Base-by-base conservation (phyloP, 225 moss, liverwort and hornwort genomes). In the Polytrichum commune region DNA sequence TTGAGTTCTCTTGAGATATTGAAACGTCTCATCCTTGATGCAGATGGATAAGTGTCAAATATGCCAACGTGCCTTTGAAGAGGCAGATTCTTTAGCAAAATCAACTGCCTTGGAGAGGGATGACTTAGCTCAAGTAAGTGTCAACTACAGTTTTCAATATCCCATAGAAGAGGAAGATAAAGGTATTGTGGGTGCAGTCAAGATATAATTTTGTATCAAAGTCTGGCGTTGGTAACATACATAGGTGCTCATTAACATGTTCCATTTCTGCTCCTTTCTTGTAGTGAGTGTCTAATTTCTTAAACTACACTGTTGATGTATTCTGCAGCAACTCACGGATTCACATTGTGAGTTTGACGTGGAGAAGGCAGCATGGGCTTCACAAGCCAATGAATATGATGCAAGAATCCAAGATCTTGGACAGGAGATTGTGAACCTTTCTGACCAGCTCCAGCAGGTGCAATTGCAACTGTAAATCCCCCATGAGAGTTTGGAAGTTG, bases 311-410 rank as follows among this genome's bases (percentile, higher is more conserved):
- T 72, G 46, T 72, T 66, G 73, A 66, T 46, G 27, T 62, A 72
- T 65, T 53, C 33, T 73, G 62, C 93, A 98, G 97, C 85, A 95
- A 86, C 92, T 98, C 63, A 78, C 86, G 54, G 93, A 90, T 79
- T 81, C 91, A 63, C 90, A 98, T 73, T 72, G 83, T 19, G 82
- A 76, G 76, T 95, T 95, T 72, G 83, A 86, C 60, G 90, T 81
- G 67, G 87, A 91, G 83, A 93, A 91, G 77, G 82, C 85, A 24
- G 77, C 76, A 10, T 84, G 90, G 78, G 72, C 76, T 67, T 72
- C 79, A 57, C 82, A 88, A 79, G 64, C 70, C 65, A 79, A 84
- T 64, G 77, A 84, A 60, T 76, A 74, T 65, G 76, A 77, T 78
- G 82, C 82, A 32, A 87, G 91, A 65, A 80, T 83, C 78, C 77